A percentile compares a stretch with the other conserved stretches of the same genome.
These are phyloP conservation scores for Phytopythium sindhum DNA, from an alignment of 352 stramenopile genomes.

Conservation along the genomic window DNA sequence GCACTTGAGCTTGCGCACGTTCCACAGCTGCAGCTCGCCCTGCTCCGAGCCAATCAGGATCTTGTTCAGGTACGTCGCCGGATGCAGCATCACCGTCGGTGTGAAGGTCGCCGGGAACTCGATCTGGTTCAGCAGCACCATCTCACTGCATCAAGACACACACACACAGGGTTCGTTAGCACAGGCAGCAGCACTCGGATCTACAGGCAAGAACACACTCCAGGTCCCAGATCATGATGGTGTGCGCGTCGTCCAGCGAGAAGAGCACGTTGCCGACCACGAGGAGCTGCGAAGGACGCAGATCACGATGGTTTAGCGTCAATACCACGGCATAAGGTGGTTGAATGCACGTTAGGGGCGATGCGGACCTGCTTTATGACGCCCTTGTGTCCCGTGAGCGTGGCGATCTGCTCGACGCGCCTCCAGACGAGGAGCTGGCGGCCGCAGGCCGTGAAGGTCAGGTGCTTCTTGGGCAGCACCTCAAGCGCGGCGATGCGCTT, in stretches of 20 bases:
- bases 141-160: slow-evolving; percentile 25
- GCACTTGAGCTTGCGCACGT: slow-evolving; percentile 87
- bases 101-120: slow-evolving; percentile 56
- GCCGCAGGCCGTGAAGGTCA: slow-evolving; percentile 76
- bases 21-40: slow-evolving; percentile 87
- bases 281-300: slow-evolving; percentile 23
- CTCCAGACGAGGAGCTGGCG: slow-evolving; percentile 74
- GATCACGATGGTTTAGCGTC: too few species aligned
- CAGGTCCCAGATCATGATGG: slow-evolving; percentile 62
- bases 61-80: slow-evolving; percentile 94
- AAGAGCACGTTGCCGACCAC: slow-evolving; percentile 65
- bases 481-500: slow-evolving; percentile 74
- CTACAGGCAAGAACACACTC: slow-evolving; percentile 22
- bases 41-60: slow-evolving; percentile 85
- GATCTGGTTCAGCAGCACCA: slow-evolving; percentile 55
- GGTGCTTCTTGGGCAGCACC: slow-evolving; percentile 60
- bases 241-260: slow-evolving; percentile 60
- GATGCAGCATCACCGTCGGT: slow-evolving; percentile 83
- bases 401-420: slow-evolving; percentile 50
- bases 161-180: slow-evolving; percentile 4
- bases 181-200: not conserved
- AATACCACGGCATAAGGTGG: too few species aligned
- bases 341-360: not conserved
- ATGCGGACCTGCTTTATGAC: slow-evolving; percentile 40
- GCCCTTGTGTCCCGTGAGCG: slow-evolving; percentile 54